A percentile compares a stretch with the other conserved stretches of the same genome.
These are phyloP conservation scores for Leishmania mexicana DNA, from an alignment of 208 protist species.

Conservation along the genomic window DNA sequence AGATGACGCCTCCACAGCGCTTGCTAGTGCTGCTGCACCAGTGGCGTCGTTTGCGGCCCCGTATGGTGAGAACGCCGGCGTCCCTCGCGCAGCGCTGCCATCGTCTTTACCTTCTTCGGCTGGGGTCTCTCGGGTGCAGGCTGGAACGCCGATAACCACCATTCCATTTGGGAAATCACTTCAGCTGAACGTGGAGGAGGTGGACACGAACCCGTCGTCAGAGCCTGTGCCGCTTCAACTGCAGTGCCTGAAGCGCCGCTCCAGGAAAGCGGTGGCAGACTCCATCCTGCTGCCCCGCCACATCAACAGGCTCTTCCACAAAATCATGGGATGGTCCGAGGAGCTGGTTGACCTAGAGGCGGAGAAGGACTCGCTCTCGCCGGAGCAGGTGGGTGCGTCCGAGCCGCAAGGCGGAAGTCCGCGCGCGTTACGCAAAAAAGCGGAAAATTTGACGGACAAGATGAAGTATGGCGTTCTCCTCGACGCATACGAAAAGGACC, in stretches of 20 bases:
- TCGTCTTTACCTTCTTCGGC: conserved; percentile 7
- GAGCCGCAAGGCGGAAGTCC: conserved; percentile 9
- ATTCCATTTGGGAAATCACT: conserved; percentile 80
- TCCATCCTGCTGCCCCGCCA: conserved; percentile 83
- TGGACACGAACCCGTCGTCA: conserved; percentile 50
- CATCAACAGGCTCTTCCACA: conserved; percentile 91
- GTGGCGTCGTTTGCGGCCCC: conserved; percentile 1
- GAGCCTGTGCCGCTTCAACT: conserved; percentile 73
- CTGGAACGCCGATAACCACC: conserved; percentile 31
- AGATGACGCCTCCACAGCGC: not conserved
- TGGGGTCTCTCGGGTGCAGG: not conserved
- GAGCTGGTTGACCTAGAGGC: conserved; percentile 77
- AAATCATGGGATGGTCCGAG: conserved; percentile 93
- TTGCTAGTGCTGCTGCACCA: not conserved
- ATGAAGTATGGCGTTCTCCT: conserved; percentile 92
- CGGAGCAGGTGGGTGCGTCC: not conserved
- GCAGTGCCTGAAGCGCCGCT: conserved; percentile 64
- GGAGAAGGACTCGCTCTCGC: conserved; percentile 10
- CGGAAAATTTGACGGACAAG: conserved; percentile 56
- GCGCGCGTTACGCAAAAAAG: conserved; percentile 58
- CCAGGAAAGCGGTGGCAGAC: conserved; percentile 64
- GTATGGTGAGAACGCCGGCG: conserved; percentile 25
- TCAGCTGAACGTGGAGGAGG: conserved; percentile 72
- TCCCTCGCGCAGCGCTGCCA: conserved; percentile 14
- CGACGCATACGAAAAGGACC: conserved; percentile 87